Evolutionary conservation across 1,284 basidiomycete species (phyloP).

Genomic region (Ustilago vetiveriae): DNA sequence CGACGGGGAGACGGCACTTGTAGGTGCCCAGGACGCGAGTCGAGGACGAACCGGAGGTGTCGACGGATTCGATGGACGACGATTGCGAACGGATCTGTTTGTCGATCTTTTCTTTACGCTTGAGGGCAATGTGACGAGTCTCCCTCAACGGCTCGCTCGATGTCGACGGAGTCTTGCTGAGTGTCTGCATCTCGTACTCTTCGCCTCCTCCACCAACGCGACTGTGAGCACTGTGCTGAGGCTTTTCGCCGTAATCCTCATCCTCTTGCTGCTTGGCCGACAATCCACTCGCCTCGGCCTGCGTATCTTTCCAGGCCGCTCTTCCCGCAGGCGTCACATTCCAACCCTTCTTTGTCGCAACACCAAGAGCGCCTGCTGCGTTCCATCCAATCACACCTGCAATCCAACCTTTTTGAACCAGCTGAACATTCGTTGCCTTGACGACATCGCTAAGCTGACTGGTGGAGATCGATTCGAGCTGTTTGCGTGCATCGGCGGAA

Average conservation of each 20-base stretch:
- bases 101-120: conserved; percentile 42
- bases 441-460: conserved; percentile 15
- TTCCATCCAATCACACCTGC: conserved; percentile 56
- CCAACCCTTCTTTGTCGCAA: conserved; percentile 42
- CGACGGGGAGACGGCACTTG: conserved; percentile 50
- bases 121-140: conserved; percentile 27
- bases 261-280: conserved; percentile 39
- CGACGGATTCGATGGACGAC: conserved; percentile 19
- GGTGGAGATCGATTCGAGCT: conserved; percentile 21
- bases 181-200: conserved; percentile 43
- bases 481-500: conserved; percentile 36
- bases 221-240: conserved; percentile 1
- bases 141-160: conserved; percentile 10
- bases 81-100: conserved; percentile 40
- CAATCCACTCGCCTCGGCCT: conserved; percentile 13
- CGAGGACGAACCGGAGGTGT: conserved; percentile 11
- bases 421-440: conserved; percentile 37
- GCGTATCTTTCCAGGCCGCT: conserved; percentile 41
- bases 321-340: conserved; percentile 42
- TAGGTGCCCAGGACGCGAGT: conserved; percentile 41
- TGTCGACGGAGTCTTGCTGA: conserved; percentile 14
- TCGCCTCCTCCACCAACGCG: background rate
- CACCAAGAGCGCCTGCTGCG: conserved; percentile 45
- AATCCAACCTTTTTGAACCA: conserved; percentile 55
- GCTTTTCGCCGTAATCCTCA: conserved; percentile 39